These are phyloP conservation scores for Alternaria conjuncta DNA, from an alignment of 2,329 filamentous ascomycete genomes.

Conservation along the genomic window DNA sequence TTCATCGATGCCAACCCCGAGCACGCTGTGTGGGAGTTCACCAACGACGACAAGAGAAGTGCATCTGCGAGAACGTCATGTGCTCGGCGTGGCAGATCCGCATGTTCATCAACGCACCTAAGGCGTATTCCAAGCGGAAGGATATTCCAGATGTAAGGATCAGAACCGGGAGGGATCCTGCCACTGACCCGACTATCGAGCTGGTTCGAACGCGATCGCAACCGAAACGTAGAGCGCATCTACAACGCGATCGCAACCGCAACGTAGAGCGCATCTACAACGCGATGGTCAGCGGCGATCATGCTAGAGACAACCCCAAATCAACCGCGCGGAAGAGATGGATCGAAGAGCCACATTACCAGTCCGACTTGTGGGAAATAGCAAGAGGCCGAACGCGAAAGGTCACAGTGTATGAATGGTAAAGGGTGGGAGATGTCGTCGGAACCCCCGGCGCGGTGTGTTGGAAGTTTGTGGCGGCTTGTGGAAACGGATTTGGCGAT, in stretches of 20 bases:
- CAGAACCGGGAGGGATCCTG: conserved; percentile 38
- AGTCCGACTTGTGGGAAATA: conserved; percentile 39
- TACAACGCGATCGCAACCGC: conserved; percentile 14
- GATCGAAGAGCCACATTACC: conserved; percentile 40
- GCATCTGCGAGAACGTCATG: conserved; percentile 47
- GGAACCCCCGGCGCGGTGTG: neutral
- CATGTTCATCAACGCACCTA: conserved; percentile 48
- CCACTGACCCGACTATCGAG: conserved; percentile 29
- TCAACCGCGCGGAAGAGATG: conserved; percentile 46
- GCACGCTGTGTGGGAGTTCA: conserved; percentile 19
- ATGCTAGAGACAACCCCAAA: conserved; percentile 37
- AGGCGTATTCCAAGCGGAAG: conserved; percentile 35
- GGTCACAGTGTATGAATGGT: conserved; percentile 8
- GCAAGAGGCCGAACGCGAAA: conserved; percentile 38
- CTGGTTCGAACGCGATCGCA: conserved; percentile 16
- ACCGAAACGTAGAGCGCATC: neutral
- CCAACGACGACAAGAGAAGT: conserved; percentile 38
- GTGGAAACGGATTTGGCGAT: neutral
- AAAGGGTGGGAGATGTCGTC: neutral
- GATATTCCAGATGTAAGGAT: conserved; percentile 26
- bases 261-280: conserved; percentile 42
- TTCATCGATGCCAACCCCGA: conserved; percentile 25
- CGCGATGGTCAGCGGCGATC: conserved; percentile 40
- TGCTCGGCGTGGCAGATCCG: conserved; percentile 44
- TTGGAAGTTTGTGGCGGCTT: neutral